Base-by-base conservation (phyloP, 2,329 filamentous ascomycete genomes). In the Corynespora cassiicola region DNA sequence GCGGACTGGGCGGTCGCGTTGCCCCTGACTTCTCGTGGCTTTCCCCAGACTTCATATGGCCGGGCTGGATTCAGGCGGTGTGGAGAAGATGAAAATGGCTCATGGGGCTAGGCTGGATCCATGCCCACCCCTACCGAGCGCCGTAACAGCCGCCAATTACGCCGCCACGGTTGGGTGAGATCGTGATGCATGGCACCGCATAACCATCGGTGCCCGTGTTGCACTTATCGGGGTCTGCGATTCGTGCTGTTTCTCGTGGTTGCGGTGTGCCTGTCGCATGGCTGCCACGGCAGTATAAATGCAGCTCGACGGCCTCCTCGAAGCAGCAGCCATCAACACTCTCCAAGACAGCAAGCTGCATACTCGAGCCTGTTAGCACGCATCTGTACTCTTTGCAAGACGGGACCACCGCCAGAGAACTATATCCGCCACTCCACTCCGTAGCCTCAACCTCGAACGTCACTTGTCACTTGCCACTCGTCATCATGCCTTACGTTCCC, bases 401-500 rank as follows among this genome's bases (percentile, higher is more conserved):
- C 53, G 52, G 52, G 54, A 63, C 61, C 55, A 43, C 52, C 59
- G 21, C 36, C 44, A 53, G 53, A 64, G 54, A 62, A 62, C 60
- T 59, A 60, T 47, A 36, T 39, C 41, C 33, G 38, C 33, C 44
- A 46, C 39, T 36, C 27, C 28, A 24, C 18, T 31, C 36, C 39
- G 26, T 36, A 19, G 29, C 27, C 42, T 14, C 14, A 26, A 34
- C 23, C 24, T 32, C 33, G n/a, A 19, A 12, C 10, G 29, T 28
- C 31, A 32, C 19, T 33, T 22, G 15, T 31, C 31, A 43, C 38
- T 35, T 42, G 32, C 25, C 33, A 39, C n/a, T 21, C 41, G 23
- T 47, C 63, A 66, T 47, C 52, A 68, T 68, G 65, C 65, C 65
- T 61, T 46, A 54, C 58, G 60, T 66, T 54, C 61, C 65, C 39